Base-by-base conservation (phyloP, 164 flowering plant species). In the Chloranthus sessilifolius region DNA sequence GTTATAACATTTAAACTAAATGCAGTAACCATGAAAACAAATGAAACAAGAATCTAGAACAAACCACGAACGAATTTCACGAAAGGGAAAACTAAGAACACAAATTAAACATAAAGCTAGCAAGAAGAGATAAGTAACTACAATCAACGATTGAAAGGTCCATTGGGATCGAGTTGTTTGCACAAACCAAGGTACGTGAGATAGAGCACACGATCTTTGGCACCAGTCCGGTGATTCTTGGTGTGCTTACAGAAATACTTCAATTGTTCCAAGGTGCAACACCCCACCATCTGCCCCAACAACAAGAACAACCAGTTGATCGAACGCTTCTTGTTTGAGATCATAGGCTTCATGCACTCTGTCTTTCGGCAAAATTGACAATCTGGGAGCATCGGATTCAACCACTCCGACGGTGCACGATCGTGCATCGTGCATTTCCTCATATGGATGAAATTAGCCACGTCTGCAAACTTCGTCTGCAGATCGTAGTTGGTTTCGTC, bases 351-450 rank as follows among this genome's bases (percentile, higher is more conserved):
- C 37, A 55, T 65, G 26, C 74, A 43, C 39, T 76, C 75, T 1
- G 64, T 70, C 9, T 65, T 61, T 0, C 47, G 36, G 55, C 97
- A 86, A 7, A 1, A 23, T 15, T 4, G 15, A 63, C 95, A 89
- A 0, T 8, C 31, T 0, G 72, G 80, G 10, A 74, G 48, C 1
- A 5, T 43, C 1, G 90, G 86, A 39, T 38, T 64, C 67, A 42
- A 47, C 94, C 90, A 86, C 0, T 11, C 30, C 2, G 6, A 11
- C 0, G 94, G 86, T 0, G 97, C 94, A 3, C 95, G 72, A 0
- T 83, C 71, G 12, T 44, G 60, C 78, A 81, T 55, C 3, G 2
- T 7, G 8, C 10, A 16, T 21, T 51, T 59, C 21, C 72, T 65
- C 5, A 20, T 21, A 0, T 4, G 24, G 0, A 86, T 50, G 26